Percentiles rank a stretch among this genome's conserved stretches.
Evolutionary conservation across 768 basidiomycete genomes (phyloP).

Genomic region (Hericium erinaceus): DNA sequence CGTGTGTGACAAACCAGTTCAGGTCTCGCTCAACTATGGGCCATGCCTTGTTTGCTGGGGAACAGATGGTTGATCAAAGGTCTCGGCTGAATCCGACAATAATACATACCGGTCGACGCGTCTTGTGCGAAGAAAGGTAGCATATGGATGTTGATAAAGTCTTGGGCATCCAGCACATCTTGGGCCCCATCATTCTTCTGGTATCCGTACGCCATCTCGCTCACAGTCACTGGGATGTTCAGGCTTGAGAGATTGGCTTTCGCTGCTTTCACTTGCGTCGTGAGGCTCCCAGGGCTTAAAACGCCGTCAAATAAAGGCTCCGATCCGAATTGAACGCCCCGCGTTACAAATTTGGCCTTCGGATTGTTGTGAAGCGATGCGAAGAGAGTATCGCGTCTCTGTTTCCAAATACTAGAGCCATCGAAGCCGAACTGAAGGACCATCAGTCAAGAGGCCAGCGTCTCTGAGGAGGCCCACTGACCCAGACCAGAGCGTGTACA

Average conservation of each 20-base stretch:
- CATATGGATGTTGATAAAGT: slow-evolving; percentile 62
- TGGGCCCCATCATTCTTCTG: slow-evolving; percentile 41
- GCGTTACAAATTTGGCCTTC: slow-evolving; percentile 50
- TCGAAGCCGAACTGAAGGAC: slow-evolving; percentile 22
- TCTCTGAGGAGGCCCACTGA: slow-evolving; percentile 20
- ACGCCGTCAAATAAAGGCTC: slow-evolving; percentile 59
- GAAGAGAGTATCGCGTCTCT: slow-evolving; percentile 18
- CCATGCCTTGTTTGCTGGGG: slow-evolving; percentile 53
- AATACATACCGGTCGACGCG: slow-evolving; percentile 43
- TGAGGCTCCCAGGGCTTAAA: slow-evolving; percentile 37
- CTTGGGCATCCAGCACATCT: slow-evolving; percentile 47
- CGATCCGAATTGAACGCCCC: slow-evolving; percentile 63
- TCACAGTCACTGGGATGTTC: slow-evolving; percentile 61
- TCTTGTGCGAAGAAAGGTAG: slow-evolving; percentile 55
- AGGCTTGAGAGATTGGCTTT: slow-evolving; percentile 41
- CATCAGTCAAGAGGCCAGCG: not conserved
- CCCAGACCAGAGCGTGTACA: slow-evolving; percentile 73
- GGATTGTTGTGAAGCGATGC: slow-evolving; percentile 20
- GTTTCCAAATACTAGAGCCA: slow-evolving; percentile 16
- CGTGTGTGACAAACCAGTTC: slow-evolving; percentile 58
- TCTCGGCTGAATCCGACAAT: not conserved
- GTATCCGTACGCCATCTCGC: slow-evolving; percentile 30
- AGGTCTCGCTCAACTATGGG: slow-evolving; percentile 49
- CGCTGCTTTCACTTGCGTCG: slow-evolving; percentile 38
- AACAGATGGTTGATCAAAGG: not conserved